These are phyloP conservation scores for Rhodomyrtus tomentosa DNA, from an alignment of 345 rosid genomes.

Conservation along the genomic window DNA sequence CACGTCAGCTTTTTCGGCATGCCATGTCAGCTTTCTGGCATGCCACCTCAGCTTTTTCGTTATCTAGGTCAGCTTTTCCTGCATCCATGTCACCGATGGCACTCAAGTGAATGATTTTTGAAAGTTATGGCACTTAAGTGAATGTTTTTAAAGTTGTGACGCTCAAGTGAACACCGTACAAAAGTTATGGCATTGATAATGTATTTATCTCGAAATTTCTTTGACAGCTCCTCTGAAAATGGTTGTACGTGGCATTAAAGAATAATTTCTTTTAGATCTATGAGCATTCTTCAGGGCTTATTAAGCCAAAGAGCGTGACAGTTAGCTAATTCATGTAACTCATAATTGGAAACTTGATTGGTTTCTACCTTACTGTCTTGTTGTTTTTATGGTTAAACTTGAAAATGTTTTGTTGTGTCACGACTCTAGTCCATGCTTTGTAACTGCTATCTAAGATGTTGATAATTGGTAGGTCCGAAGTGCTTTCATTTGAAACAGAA, in stretches of 20 bases:
- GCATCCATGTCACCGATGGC: too few relatives aligned
- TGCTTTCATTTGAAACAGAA: neutral
- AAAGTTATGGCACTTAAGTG: too few relatives aligned
- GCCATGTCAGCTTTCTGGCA: too few relatives aligned
- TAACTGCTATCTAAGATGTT: neutral
- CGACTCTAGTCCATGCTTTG: neutral
- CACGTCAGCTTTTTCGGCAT: too few relatives aligned
- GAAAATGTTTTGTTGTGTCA: neutral
- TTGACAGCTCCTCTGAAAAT: neutral
- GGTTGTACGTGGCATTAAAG: neutral
- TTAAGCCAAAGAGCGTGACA: neutral
- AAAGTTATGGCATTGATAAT: too few relatives aligned
- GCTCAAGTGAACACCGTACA: too few relatives aligned
- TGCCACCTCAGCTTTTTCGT: too few relatives aligned
- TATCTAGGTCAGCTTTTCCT: too few relatives aligned
- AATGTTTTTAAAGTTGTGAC: too few relatives aligned
- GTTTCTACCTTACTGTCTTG: neutral
- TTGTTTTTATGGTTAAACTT: neutral
- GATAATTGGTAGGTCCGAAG: neutral
- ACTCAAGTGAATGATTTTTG: too few relatives aligned
- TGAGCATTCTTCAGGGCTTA: neutral
- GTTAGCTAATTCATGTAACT: neutral
- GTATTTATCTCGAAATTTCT: too few relatives aligned
- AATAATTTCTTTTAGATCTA: neutral
- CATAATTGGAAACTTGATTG: neutral